Percentiles rank a stretch among this genome's conserved stretches.
phyloP scores from a whole-genome alignment of 2,329 filamentous ascomycete genomes.

The Ophiostoma himal-ulmi region DNA sequence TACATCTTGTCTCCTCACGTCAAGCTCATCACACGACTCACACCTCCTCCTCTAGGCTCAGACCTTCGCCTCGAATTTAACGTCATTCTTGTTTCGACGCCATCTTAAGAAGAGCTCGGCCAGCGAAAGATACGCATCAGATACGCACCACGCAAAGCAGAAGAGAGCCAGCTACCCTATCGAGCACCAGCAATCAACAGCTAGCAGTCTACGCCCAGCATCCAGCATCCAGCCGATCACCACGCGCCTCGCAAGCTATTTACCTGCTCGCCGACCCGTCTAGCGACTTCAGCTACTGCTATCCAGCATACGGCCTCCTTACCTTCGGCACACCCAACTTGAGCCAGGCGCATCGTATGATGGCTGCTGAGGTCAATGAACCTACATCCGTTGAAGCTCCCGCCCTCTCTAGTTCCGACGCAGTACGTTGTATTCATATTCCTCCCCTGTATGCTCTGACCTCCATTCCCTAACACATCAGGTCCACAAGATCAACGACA shows the following conservation, averaged over 20 bases:
- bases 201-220: not conserved
- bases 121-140: not conserved
- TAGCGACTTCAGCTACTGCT: constrained; percentile 23
- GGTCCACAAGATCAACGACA: constrained; percentile 35
- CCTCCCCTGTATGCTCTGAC: constrained; percentile 13
- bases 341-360: constrained; percentile 51
- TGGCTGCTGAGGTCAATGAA: constrained; percentile 57
- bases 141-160: not conserved
- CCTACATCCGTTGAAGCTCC: constrained; percentile 50
- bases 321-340: constrained; percentile 25
- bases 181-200: not conserved
- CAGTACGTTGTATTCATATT: constrained; percentile 33
- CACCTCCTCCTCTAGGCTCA: not conserved
- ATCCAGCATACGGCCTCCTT: constrained; percentile 23
- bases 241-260: not conserved
- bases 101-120: not conserved
- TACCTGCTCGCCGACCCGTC: constrained; percentile 3
- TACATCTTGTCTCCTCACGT: not conserved
- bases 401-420: constrained; percentile 42
- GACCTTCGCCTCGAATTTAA: not conserved
- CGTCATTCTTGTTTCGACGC: not conserved
- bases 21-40: constrained; percentile 3
- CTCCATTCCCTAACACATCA: constrained; percentile 27
- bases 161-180: not conserved
- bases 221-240: not conserved